Base-by-base conservation (phyloP, 441 rosid species). In the Dalechampia spathulata region DNA sequence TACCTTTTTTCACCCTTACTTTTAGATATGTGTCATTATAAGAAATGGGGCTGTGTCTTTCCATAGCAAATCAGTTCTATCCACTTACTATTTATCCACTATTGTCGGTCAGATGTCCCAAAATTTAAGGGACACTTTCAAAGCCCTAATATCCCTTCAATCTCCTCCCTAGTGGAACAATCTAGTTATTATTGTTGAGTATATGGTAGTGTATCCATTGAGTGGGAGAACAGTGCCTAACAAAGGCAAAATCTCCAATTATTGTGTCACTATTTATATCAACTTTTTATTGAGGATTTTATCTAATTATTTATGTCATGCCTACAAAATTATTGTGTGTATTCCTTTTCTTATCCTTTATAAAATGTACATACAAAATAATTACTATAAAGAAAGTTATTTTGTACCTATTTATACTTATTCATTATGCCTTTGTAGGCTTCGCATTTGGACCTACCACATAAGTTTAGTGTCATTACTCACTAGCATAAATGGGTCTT, bases 11-110 rank as follows among this genome's bases (percentile, higher is more conserved):
- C 6, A 2, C 15, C 32, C 7, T 28, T 34, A 34, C 8, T 30
- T 34, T 5, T 34, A 34, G 6, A 34, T 28, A 34, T 34, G 10
- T 34, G 38, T 34, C 38, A 34, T 34, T 34, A 8, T 34, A 5
- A 7, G 3, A 13, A 11, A 47, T 25, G 25, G 48, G n/a, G 49
- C 5, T 22, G 7, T 15, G 6, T n/a, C 17, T 32, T 26, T 27
- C 41, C 2, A 37, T 57, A 64, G 38, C 41, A 13, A 51, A 3
- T 3, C 34, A 63, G 13, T 41, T 28, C 44, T 70, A 77, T 77
- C 78, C 67, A 49, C 45, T 67, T n/a, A 25, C 77, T 70, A 65
- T 70, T 66, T 61, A 49, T 56, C 60, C 69, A 73, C 63, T 60
- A 47, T 56, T 64, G 75, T 65, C 52, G 74, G 70, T 55, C 59